These are phyloP conservation scores for Cryphonectria radicalis DNA, from an alignment of 2,329 filamentous ascomycete species.

Conservation along the genomic window DNA sequence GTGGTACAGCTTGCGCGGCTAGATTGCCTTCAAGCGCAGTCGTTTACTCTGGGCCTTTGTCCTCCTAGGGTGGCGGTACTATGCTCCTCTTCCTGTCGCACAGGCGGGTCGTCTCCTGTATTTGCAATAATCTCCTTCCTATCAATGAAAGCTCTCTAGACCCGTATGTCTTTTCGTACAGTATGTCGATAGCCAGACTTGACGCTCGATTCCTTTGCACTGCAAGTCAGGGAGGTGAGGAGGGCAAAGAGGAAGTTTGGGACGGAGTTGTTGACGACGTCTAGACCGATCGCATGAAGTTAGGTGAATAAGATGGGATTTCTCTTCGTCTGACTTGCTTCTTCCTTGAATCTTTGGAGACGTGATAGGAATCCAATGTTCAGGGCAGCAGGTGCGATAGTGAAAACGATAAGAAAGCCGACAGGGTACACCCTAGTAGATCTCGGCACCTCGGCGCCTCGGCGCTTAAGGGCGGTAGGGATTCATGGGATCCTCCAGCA, in stretches of 20 bases:
- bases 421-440: not conserved
- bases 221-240: not conserved
- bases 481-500: not conserved
- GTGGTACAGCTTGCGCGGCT: not conserved
- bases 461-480: conserved; percentile 3
- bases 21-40: not conserved
- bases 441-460: not conserved
- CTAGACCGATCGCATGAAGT: not conserved
- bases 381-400: conserved; percentile 15
- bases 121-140: not conserved
- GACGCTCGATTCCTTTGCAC: not conserved
- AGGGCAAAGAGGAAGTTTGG: no score
- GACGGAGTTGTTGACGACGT: not conserved
- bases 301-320: not conserved
- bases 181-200: not conserved
- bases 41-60: not conserved
- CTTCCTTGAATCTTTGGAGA: not conserved
- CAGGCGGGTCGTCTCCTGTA: not conserved
- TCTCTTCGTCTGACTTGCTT: not conserved
- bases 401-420: conserved; percentile 15
- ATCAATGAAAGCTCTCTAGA: not conserved
- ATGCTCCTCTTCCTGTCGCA: not conserved
- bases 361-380: not conserved
- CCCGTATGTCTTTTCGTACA: not conserved
- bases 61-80: not conserved